Base-by-base conservation (phyloP, 2,329 filamentous ascomycete species). In the Blastomyces silverae region DNA sequence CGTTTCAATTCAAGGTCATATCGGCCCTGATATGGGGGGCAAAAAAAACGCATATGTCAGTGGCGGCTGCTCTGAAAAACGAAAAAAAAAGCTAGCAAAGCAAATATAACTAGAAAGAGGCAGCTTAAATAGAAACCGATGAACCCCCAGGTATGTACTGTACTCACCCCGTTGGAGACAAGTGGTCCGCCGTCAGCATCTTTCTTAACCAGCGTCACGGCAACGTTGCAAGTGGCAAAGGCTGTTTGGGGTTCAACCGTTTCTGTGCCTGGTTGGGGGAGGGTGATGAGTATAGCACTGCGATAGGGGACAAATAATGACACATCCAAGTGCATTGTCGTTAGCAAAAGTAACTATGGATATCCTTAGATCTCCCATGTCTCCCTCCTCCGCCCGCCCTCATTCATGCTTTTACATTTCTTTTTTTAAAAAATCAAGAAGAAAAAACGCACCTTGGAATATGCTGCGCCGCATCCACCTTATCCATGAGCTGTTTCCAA, bases 1-100 rank as follows among this genome's bases (percentile, higher is more conserved):
- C 46, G 46, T n/a, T 62, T 53, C 20, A 62, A 39, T 17, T 62
- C 60, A 25, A 62, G 20, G 10, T 52, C 46, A 62, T 62, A 62
- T 17, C 60, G 60, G 44, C 60, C 44, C 46, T 62, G 44, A 34
- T 31, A 46, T 4, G 31, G 6, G 6, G 6, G 6, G 31, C 1
- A 34, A 34, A 34, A 34, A 58, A 3, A 59, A 11, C 2, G 8
- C 37, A n/a, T 25, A 48, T 50, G 59, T 31, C 10, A 44, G 25
- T 2, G 4, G 22, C 46, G 7, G n/a, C 17, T 31, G 4, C 15
- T 46, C 39, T 13, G 42, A 25, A 17, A 28, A 13, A 15, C n/a
- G n/a, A n/a, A 34, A 25, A 31, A 22, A 17, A 31, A 48, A 55
- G 7, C 28, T 1, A 34, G 25, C 22, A 34, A 55, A 17, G 28